Conservation (phyloP, 306 rosid genomes). For the Gastrolobium bilobum region DNA sequence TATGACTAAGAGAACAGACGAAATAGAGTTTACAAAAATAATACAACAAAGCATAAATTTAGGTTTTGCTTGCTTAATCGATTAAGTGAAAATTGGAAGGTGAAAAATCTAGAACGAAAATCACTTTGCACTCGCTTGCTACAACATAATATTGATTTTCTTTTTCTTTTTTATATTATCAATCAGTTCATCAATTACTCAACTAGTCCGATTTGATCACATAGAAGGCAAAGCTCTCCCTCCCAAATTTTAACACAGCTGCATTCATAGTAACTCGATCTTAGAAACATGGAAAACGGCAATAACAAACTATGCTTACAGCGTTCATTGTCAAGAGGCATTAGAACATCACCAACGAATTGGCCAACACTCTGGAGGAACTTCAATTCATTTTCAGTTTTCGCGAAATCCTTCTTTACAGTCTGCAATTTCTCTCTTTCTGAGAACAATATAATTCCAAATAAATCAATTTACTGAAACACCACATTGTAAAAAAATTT, state of each 20-base stretch:
- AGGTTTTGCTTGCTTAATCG: neutral
- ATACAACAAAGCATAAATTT: neutral
- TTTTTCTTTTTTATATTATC: too few species aligned
- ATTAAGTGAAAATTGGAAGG: neutral
- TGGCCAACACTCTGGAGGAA: slow-evolving; percentile 83
- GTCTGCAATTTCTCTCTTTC: slow-evolving; percentile 67
- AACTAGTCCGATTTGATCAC: too few species aligned
- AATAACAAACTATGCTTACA: slow-evolving; percentile 41
- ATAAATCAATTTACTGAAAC: neutral
- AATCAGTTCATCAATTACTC: too few species aligned
- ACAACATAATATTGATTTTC: neutral
- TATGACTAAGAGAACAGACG: neutral
- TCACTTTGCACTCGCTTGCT: slow-evolving; percentile 3
- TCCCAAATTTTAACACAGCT: too few species aligned
- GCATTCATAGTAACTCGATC: too few species aligned
- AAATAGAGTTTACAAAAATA: neutral
- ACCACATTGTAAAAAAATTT: too few species aligned
- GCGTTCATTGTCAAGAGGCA: slow-evolving; percentile 83
- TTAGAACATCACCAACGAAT: slow-evolving; percentile 79
- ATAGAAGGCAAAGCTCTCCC: too few species aligned
- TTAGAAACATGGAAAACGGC: too few species aligned
- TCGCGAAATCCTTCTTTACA: slow-evolving; percentile 71
- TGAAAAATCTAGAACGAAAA: neutral
- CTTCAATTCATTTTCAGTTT: slow-evolving; percentile 85
- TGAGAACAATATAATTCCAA: slow-evolving; percentile 38